Conservation (phyloP, 768 basidiomycete genomes). For the Boletus vermiculosoides region DNA sequence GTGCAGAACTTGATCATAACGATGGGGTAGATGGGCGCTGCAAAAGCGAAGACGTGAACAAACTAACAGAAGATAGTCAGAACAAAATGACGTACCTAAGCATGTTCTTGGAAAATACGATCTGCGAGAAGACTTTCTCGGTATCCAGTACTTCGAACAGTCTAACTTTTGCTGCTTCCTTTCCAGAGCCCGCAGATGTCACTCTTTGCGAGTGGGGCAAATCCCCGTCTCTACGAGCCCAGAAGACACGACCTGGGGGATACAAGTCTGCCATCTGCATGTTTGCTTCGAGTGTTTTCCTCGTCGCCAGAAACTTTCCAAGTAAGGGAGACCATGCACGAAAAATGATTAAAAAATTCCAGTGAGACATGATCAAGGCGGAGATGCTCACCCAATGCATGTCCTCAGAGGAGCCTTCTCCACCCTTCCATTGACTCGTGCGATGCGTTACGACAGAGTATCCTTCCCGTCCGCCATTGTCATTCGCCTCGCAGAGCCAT, state of each 20-base stretch:
- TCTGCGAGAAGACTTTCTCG: conserved; percentile 74
- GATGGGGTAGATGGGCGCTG: conserved; percentile 77
- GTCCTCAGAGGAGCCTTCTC: conserved; percentile 52
- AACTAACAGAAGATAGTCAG: background rate
- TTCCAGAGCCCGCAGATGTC: conserved; percentile 14
- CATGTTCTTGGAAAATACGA: conserved; percentile 83
- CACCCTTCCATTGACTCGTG: conserved; percentile 64
- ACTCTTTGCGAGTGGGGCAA: conserved; percentile 49
- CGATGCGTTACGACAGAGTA: conserved; percentile 41
- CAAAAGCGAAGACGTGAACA: conserved; percentile 2
- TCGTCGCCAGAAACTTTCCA: conserved; percentile 67
- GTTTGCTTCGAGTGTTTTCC: conserved; percentile 83
- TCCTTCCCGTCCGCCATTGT: conserved; percentile 38
- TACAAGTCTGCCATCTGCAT: conserved; percentile 73
- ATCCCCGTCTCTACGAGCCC: conserved; percentile 75
- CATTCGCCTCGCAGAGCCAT: conserved; percentile 77
- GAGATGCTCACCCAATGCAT: conserved; percentile 47
- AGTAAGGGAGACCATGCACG: background rate
- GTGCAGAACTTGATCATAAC: conserved; percentile 74
- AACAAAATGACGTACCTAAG: conserved; percentile 50
- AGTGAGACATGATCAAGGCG: background rate
- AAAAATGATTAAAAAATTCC: background rate
- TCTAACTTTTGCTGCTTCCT: conserved; percentile 52
- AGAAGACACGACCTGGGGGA: conserved; percentile 75
- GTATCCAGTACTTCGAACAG: conserved; percentile 78